Conservation (phyloP, 31 red algal genomes). For the Porphyra umbilicalis region DNA sequence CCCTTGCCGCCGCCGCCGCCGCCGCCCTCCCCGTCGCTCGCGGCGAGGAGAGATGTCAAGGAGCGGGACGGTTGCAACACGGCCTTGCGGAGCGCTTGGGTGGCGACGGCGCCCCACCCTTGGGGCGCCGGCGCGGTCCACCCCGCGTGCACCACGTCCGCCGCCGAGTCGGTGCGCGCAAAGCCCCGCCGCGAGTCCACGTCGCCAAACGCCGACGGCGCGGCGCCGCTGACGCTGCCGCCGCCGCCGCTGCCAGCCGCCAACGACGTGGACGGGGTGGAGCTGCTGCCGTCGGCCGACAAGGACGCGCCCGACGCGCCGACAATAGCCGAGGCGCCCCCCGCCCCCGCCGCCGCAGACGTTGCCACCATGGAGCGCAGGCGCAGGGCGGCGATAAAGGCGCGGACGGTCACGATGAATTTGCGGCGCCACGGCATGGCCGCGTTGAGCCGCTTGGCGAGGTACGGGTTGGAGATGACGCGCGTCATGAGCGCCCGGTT, state of each 20-base stretch:
- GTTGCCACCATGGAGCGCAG: conserved; percentile 3
- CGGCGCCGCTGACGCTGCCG: neutral
- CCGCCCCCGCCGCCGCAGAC: neutral
- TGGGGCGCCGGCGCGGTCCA: neutral
- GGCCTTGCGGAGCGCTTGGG: neutral
- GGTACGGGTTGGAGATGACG: conserved; percentile 15
- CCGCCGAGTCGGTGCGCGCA: neutral
- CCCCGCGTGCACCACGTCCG: neutral
- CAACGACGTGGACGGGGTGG: neutral
- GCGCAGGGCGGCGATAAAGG: conserved; percentile 60
- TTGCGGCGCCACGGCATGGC: conserved; percentile 41
- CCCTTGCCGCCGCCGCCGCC: neutral
- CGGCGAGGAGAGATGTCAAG: neutral
- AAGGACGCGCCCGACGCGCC: too few species aligned
- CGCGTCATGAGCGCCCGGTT: conserved; percentile 42
- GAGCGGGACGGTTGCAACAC: neutral
- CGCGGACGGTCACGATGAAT: conserved; percentile 33
- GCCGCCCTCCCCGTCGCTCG: neutral
- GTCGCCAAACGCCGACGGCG: neutral
- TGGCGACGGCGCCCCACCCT: neutral
- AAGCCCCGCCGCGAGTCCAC: too few species aligned
- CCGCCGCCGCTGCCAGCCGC: too few species aligned
- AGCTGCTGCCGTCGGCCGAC: neutral
- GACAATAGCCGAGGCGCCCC: neutral
- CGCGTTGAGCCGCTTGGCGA: conserved; percentile 38